Percentiles rank a stretch among this genome's conserved stretches.
phyloP scores from a whole-genome alignment of 108 stramenopile species.

The Hondaea fermentalgiana region DNA sequence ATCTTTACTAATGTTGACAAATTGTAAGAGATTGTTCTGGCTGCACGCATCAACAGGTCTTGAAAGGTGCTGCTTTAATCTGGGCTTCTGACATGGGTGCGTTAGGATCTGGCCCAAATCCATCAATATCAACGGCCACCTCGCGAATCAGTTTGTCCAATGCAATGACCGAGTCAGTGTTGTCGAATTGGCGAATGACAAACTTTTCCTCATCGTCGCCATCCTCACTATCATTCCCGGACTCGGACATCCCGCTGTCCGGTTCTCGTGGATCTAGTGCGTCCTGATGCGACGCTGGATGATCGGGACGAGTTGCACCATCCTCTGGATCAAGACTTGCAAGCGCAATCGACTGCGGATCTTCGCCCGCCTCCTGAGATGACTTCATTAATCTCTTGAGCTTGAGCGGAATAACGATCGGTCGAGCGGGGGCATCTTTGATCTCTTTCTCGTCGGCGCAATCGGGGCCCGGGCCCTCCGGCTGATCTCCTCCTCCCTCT shows the following conservation, averaged over 20 bases:
- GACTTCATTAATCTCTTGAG: neutral
- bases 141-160: neutral
- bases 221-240: neutral
- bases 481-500: neutral
- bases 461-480: neutral
- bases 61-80: no score
- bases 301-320: neutral
- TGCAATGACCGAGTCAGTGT: neutral
- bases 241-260: neutral
- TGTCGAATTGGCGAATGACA: neutral
- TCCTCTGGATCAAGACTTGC: neutral
- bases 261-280: neutral
- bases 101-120: no score
- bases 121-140: neutral
- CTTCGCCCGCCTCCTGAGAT: neutral
- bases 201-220: neutral
- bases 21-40: no score
- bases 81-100: no score
- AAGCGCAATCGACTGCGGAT: neutral
- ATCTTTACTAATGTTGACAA: no score
- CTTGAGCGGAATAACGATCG: neutral
- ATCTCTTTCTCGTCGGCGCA: neutral
- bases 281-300: neutral
- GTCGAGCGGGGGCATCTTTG: neutral
- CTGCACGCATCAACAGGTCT: no score